A percentile compares a stretch with the other conserved stretches of the same genome.
Evolutionary conservation across 495 filamentous ascomycete genomes (phyloP).

Genomic region (Friedmanniomyces endolithicus): DNA sequence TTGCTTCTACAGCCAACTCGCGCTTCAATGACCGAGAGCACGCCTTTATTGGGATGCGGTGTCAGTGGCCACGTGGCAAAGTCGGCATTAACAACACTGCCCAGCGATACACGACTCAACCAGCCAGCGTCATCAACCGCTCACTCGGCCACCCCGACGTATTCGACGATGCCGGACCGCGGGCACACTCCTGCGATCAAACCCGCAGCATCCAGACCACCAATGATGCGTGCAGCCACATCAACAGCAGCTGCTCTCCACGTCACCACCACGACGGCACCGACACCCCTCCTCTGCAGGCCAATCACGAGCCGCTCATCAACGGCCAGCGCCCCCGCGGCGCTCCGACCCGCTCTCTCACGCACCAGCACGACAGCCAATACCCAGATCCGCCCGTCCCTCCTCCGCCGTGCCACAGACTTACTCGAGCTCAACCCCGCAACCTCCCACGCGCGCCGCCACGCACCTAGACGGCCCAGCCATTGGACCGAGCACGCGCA

Average conservation of each 20-base stretch:
- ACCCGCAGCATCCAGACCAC: not conserved
- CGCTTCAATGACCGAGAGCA: too few relatives aligned
- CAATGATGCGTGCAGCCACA: not conserved
- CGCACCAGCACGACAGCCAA: not conserved
- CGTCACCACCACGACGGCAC: not conserved
- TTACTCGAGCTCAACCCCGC: not conserved
- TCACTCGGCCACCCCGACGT: too few relatives aligned
- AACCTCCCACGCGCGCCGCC: not conserved
- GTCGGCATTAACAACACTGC: too few relatives aligned
- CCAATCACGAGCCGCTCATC: not conserved
- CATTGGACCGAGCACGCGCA: constrained; percentile 15
- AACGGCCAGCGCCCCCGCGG: not conserved
- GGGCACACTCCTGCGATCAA: not conserved
- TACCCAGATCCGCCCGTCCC: not conserved
- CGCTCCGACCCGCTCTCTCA: not conserved
- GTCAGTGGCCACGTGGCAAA: too few relatives aligned
- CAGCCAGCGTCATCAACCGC: too few relatives aligned
- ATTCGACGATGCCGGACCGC: too few relatives aligned
- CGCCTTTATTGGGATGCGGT: too few relatives aligned
- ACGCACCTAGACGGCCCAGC: not conserved
- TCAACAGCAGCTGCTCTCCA: not conserved
- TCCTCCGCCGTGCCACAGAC: constrained; percentile 5
- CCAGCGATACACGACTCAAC: too few relatives aligned
- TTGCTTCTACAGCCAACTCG: too few relatives aligned
- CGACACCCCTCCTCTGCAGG: not conserved